Evolutionary conservation across 495 filamentous ascomycete genomes (phyloP).

Genomic region (Collariella sp.): DNA sequence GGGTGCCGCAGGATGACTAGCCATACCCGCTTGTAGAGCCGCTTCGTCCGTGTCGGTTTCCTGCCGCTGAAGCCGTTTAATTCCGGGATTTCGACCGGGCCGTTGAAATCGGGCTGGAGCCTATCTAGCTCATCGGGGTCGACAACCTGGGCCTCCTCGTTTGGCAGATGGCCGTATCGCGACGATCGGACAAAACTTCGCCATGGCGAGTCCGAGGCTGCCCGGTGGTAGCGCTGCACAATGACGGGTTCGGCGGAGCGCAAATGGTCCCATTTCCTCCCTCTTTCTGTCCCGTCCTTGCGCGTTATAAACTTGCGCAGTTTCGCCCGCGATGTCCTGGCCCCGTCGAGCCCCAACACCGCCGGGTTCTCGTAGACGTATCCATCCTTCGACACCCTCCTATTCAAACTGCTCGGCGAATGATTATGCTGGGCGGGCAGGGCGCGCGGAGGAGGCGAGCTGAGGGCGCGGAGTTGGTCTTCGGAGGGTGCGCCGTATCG

Average conservation of each 20-base stretch:
- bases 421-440: conserved; percentile 54
- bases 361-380: conserved; percentile 38
- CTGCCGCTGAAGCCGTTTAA: conserved; percentile 11
- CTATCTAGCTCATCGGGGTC: conserved; percentile 35
- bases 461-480: conserved; percentile 23
- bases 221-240: conserved; percentile 36
- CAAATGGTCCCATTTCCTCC: conserved; percentile 50
- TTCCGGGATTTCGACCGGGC: conserved; percentile 20
- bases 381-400: conserved; percentile 47
- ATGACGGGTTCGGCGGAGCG: conserved; percentile 49
- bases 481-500: conserved; percentile 28
- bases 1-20: conserved; percentile 62
- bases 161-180: conserved; percentile 38
- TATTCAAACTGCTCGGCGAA: conserved; percentile 37
- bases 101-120: conserved; percentile 44
- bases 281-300: conserved; percentile 31
- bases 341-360: conserved; percentile 17
- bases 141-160: conserved; percentile 39
- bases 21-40: conserved; percentile 37
- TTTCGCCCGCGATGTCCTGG: conserved; percentile 12
- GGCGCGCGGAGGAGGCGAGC: conserved; percentile 40
- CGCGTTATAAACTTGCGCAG: conserved; percentile 26
- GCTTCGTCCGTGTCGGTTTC: conserved; percentile 15
- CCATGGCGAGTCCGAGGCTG: conserved; percentile 38
- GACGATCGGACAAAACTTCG: conserved; percentile 42